Conservation (phyloP, 2,329 filamentous ascomycete genomes). For the Clonostachys sp. region DNA sequence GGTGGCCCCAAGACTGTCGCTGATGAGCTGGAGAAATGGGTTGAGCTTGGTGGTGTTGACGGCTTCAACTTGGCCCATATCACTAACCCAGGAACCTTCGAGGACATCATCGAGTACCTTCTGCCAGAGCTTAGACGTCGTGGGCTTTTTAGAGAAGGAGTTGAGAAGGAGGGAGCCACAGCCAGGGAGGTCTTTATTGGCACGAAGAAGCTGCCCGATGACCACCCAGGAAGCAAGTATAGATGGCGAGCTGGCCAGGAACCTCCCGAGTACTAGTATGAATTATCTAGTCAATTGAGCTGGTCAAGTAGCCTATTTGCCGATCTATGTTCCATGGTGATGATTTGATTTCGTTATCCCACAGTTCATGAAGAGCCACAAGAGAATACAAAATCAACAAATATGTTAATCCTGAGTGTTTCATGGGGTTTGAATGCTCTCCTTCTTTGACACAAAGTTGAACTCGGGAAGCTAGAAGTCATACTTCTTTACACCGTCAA, state of each 20-base stretch:
- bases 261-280: not conserved
- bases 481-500: too few species aligned
- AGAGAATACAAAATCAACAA: too few species aligned
- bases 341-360: too few species aligned
- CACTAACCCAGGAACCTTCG: slow-evolving; percentile 48
- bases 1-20: slow-evolving; percentile 38
- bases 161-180: slow-evolving; percentile 7
- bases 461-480: too few species aligned
- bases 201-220: slow-evolving; percentile 5
- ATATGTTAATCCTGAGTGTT: too few species aligned
- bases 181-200: slow-evolving; percentile 9
- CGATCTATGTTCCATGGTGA: too few species aligned
- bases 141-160: slow-evolving; percentile 4
- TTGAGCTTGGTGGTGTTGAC: slow-evolving; percentile 20
- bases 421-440: too few species aligned
- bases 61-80: slow-evolving; percentile 36
- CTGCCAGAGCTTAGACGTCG: slow-evolving; percentile 52
- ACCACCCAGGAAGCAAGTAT: slow-evolving; percentile 6
- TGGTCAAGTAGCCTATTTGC: too few species aligned
- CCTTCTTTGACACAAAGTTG: too few species aligned
- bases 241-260: slow-evolving; percentile 6
- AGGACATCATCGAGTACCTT: slow-evolving; percentile 57
- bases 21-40: slow-evolving; percentile 40
- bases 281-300: too few species aligned
- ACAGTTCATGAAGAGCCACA: too few species aligned